phyloP scores from a whole-genome alignment of 352 stramenopile genomes.

The Phytopythium helicoides region DNA sequence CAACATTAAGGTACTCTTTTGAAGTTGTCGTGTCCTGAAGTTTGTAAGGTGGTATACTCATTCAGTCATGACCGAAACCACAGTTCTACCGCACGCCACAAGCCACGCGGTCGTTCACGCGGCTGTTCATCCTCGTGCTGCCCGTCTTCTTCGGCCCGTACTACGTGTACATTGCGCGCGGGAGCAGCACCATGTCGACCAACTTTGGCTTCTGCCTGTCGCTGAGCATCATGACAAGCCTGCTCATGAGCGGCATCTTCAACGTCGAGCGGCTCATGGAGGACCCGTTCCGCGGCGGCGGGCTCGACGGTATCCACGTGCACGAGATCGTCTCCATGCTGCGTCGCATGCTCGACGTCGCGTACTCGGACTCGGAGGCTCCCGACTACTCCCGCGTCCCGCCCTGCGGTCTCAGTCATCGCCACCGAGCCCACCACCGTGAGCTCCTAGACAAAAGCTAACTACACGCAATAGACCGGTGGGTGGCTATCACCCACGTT shows the following conservation, averaged over 20 bases:
- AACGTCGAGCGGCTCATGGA: conserved; percentile 85
- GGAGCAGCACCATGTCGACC: conserved; percentile 42
- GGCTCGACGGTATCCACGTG: conserved; percentile 66
- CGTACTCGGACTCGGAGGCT: too few relatives aligned
- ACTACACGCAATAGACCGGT: too few relatives aligned
- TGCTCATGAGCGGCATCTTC: conserved; percentile 87
- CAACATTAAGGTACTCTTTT: conserved; percentile 82
- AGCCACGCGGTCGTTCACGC: conserved; percentile 81
- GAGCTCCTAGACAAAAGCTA: too few relatives aligned
- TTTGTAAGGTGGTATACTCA: too few relatives aligned
- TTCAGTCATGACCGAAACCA: too few relatives aligned
- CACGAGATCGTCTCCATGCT: conserved; percentile 53
- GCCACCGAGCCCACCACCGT: too few relatives aligned
- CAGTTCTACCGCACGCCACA: conserved; percentile 86
- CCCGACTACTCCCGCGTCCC: too few relatives aligned
- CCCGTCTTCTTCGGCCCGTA: conserved; percentile 86
- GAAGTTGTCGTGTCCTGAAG: too few relatives aligned
- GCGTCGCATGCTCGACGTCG: conserved; percentile 53
- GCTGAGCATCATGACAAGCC: conserved; percentile 73
- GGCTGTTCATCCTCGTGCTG: conserved; percentile 83
- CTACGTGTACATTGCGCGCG: conserved; percentile 77
- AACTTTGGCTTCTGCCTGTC: conserved; percentile 79
- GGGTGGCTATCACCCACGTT: too few relatives aligned
- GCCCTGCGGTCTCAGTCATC: too few relatives aligned
- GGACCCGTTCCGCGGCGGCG: conserved; percentile 69